phyloP scores from a whole-genome alignment of 306 rosid species.

The Begonia loranthoides region DNA sequence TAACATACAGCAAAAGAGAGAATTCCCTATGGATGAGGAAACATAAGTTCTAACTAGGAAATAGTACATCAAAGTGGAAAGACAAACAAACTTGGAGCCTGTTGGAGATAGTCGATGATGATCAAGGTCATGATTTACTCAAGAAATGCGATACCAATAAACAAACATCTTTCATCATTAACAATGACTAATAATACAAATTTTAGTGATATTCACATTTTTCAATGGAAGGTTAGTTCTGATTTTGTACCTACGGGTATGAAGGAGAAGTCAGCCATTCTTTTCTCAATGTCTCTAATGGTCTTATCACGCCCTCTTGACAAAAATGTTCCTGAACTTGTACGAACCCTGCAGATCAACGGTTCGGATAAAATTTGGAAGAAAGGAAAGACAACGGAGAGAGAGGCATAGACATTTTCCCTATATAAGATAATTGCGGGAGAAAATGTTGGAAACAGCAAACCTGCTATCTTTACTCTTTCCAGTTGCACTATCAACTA shows the following conservation, averaged over 20 bases:
- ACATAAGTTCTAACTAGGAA: no score
- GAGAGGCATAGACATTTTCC: neutral
- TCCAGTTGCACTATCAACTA: conserved; percentile 83
- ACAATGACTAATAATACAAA: neutral
- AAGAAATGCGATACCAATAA: no score
- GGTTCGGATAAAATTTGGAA: neutral
- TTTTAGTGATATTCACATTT: neutral
- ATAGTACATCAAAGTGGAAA: no score
- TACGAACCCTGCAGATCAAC: conserved; percentile 51
- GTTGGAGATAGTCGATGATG: no score
- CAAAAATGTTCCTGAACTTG: conserved; percentile 90
- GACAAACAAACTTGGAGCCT: no score
- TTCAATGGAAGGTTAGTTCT: neutral
- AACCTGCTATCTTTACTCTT: conserved; percentile 90
- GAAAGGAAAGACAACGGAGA: neutral
- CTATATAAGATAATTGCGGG: neutral
- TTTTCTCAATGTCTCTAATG: conserved; percentile 60
- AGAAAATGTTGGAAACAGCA: conserved; percentile 7
- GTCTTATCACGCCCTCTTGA: conserved; percentile 70
- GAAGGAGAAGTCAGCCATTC: conserved; percentile 67
- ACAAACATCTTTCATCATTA: no score
- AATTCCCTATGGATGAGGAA: no score
- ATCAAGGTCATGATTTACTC: no score
- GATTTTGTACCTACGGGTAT: conserved; percentile 55
- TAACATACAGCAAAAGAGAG: no score